These are phyloP conservation scores for Ophiostoma australiae DNA, from an alignment of 2,329 filamentous ascomycete genomes.

Conservation along the genomic window DNA sequence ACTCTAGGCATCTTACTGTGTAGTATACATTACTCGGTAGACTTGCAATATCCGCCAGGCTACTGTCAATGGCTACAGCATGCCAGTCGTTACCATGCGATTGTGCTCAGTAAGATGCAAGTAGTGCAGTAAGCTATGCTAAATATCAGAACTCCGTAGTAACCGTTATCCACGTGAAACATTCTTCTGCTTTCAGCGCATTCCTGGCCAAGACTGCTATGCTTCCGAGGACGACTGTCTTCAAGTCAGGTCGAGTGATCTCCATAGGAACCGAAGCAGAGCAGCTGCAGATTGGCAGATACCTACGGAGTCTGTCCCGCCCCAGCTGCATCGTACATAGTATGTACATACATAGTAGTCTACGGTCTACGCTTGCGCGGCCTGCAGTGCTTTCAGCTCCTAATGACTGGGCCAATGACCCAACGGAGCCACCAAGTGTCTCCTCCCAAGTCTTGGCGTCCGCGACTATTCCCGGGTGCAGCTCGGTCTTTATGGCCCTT, in stretches of 20 bases:
- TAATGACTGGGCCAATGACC: not conserved
- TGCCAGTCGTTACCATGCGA: not conserved
- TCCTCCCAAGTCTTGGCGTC: not conserved
- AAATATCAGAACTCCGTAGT: not conserved
- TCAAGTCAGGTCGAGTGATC: not conserved
- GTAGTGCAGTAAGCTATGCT: too few species aligned
- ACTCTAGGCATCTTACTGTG: not conserved
- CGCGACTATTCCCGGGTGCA: not conserved
- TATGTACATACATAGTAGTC: not conserved
- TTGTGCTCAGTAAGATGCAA: not conserved
- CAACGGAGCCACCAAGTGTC: not conserved
- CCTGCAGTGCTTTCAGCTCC: not conserved
- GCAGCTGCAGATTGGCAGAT: not conserved
- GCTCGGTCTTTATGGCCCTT: not conserved
- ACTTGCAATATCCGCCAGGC: not conserved
- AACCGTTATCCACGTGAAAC: constrained; percentile 9
- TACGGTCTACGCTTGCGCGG: not conserved
- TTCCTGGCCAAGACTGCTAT: not conserved
- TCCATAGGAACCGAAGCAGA: not conserved
- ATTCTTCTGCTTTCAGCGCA: constrained; percentile 12
- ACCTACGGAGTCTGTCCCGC: not conserved
- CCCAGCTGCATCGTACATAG: not conserved
- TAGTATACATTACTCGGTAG: not conserved
- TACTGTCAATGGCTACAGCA: not conserved
- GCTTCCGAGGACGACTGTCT: too few species aligned